Conservation (phyloP, 2,329 filamentous ascomycete species). For the Xylariales sp. region DNA sequence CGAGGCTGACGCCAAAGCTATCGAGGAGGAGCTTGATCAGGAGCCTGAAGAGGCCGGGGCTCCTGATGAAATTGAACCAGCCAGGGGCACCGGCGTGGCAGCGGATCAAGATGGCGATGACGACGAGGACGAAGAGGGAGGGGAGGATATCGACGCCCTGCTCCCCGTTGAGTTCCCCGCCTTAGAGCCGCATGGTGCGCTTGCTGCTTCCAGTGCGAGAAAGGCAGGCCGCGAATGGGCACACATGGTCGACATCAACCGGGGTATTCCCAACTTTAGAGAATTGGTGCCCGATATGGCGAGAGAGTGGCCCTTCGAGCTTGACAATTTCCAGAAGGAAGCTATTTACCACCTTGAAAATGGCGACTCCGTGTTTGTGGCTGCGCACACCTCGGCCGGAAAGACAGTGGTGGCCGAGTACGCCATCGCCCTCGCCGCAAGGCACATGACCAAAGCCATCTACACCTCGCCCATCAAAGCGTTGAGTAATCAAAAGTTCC, state of each 20-base stretch:
- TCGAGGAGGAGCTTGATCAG: slow-evolving; percentile 44
- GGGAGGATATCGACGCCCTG: slow-evolving; percentile 74
- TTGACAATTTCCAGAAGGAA: slow-evolving; percentile 98
- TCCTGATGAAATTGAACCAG: too few species aligned
- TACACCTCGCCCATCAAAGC: slow-evolving; percentile 99
- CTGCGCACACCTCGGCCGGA: slow-evolving; percentile 93
- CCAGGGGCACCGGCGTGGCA: too few species aligned
- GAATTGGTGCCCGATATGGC: slow-evolving; percentile 97
- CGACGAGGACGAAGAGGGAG: slow-evolving; percentile 37
- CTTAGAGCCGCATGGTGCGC: slow-evolving; percentile 74
- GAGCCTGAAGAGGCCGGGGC: slow-evolving; percentile 28
- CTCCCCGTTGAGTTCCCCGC: slow-evolving; percentile 92
- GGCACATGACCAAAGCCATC: slow-evolving; percentile 99
- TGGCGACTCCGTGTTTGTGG: slow-evolving; percentile 96
- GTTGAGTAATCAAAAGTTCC: slow-evolving; percentile 96
- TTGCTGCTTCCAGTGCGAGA: slow-evolving; percentile 67
- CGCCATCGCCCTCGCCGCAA: slow-evolving; percentile 91
- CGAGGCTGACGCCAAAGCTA: slow-evolving; percentile 60
- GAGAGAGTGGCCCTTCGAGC: slow-evolving; percentile 90
- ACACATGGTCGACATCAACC: slow-evolving; percentile 94
- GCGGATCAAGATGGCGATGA: slow-evolving; percentile 17
- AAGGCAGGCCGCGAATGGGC: slow-evolving; percentile 87
- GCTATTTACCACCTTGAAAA: slow-evolving; percentile 96
- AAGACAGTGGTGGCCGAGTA: slow-evolving; percentile 99
- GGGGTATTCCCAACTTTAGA: slow-evolving; percentile 88